A percentile compares a stretch with the other conserved stretches of the same genome.
Evolutionary conservation across 495 filamentous ascomycete genomes (phyloP).

Genomic region (Penicillium simplicissimum): DNA sequence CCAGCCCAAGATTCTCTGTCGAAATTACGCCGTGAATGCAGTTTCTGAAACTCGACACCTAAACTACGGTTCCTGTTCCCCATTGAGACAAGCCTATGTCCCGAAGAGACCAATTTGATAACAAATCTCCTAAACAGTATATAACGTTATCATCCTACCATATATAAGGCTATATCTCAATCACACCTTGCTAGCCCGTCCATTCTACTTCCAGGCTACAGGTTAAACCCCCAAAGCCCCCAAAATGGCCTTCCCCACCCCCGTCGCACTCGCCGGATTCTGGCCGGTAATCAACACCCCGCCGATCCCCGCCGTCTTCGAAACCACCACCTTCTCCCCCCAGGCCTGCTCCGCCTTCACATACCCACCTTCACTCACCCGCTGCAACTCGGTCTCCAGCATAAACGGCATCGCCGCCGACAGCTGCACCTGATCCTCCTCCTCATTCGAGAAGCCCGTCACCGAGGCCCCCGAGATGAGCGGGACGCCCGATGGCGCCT

Average conservation of each 20-base stretch:
- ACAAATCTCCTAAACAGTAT: not conserved
- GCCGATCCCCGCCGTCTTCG: conserved; percentile 36
- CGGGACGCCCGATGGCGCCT: conserved; percentile 48
- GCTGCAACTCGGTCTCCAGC: conserved; percentile 60
- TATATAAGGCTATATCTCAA: not conserved
- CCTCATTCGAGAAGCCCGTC: conserved; percentile 68
- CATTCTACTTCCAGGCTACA: not conserved
- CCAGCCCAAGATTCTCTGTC: no score
- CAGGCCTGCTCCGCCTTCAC: conserved; percentile 60
- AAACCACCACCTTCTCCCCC: conserved; percentile 60
- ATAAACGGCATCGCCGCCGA: conserved; percentile 59
- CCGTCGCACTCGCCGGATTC: conserved; percentile 67
- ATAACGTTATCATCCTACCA: not conserved
- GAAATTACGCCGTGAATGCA: no score
- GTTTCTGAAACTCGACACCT: no score
- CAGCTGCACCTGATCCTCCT: conserved; percentile 59
- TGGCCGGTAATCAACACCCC: conserved; percentile 70
- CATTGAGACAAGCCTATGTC: no score
- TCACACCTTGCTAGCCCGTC: no score
- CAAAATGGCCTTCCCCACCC: conserved; percentile 54
- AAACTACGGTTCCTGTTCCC: no score
- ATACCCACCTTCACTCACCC: conserved; percentile 52
- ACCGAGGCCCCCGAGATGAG: conserved; percentile 57
- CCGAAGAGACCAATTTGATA: no score
- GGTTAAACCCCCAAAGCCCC: conserved; percentile 35